Percentiles rank a stretch among this genome's conserved stretches.
Evolutionary conservation across 139 green algal genomes (phyloP).

Genomic region (Dunaliella primolecta): DNA sequence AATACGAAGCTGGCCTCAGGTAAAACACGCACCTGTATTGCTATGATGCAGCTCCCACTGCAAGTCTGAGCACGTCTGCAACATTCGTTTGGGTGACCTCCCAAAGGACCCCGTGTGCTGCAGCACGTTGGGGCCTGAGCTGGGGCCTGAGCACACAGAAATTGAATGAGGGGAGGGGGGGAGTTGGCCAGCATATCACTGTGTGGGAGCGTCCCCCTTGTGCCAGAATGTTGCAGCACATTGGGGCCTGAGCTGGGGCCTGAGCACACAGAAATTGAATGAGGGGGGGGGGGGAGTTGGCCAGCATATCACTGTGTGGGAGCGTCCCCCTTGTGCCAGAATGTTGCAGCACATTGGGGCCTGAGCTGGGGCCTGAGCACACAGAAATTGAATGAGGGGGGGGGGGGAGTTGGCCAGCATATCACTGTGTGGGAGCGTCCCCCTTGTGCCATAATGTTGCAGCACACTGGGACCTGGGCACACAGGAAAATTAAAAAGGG

Average conservation of each 20-base stretch:
- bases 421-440: too few species aligned
- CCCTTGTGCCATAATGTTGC: not conserved
- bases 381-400: not conserved
- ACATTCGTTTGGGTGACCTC: not conserved
- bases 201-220: not conserved
- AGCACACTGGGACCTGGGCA: not conserved
- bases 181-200: not conserved
- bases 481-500: not conserved
- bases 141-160: too few species aligned
- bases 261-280: not conserved
- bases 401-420: not conserved
- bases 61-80: not conserved
- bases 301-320: not conserved
- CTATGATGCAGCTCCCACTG: not conserved
- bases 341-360: not conserved
- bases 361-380: not conserved
- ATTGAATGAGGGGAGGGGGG: too few species aligned
- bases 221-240: not conserved
- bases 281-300: not conserved
- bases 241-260: not conserved
- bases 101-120: not conserved
- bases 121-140: not conserved
- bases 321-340: not conserved
- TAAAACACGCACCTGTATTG: too few species aligned
- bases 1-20: too few species aligned